Conservation (phyloP, 768 basidiomycete species). For the Mrakia gelida region DNA sequence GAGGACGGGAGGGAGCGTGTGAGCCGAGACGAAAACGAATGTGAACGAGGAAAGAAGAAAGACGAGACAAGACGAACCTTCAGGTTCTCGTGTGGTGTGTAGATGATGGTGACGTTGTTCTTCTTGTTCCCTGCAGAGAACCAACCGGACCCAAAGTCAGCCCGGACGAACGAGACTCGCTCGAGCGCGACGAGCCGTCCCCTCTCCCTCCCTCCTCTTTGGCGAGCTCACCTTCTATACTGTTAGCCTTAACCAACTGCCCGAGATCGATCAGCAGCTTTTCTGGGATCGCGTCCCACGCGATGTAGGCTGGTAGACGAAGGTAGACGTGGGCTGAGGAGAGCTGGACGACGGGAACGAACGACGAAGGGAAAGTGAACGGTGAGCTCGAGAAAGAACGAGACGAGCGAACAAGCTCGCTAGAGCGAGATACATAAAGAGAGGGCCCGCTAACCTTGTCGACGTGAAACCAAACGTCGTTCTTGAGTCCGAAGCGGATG, state of each 20-base stretch:
- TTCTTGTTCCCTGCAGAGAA: slow-evolving; percentile 78
- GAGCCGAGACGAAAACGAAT: background rate
- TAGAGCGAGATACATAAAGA: no score
- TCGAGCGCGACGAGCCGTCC: no score
- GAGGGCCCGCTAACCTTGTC: slow-evolving; percentile 56
- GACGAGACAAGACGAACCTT: slow-evolving; percentile 55
- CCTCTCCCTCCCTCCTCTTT: background rate
- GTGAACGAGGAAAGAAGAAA: background rate
- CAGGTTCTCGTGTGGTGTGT: slow-evolving; percentile 85
- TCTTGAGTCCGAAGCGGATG: slow-evolving; percentile 65
- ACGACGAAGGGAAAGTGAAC: background rate
- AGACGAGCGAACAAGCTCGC: background rate
- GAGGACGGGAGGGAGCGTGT: background rate
- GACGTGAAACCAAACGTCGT: slow-evolving; percentile 73
- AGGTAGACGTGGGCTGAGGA: slow-evolving; percentile 96
- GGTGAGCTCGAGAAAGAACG: slow-evolving; percentile 14
- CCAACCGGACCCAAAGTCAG: background rate
- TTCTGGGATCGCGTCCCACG: slow-evolving; percentile 82
- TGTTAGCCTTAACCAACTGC: slow-evolving; percentile 95
- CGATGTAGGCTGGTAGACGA: slow-evolving; percentile 73
- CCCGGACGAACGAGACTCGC: background rate
- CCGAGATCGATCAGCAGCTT: slow-evolving; percentile 76
- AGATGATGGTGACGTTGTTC: slow-evolving; percentile 86
- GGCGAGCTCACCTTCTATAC: slow-evolving; percentile 70
- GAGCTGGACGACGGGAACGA: slow-evolving; percentile 48